Percentiles rank a stretch among this genome's conserved stretches.
These are phyloP conservation scores for Byssothecium circinans DNA, from an alignment of 2,329 filamentous ascomycete species.

Conservation along the genomic window DNA sequence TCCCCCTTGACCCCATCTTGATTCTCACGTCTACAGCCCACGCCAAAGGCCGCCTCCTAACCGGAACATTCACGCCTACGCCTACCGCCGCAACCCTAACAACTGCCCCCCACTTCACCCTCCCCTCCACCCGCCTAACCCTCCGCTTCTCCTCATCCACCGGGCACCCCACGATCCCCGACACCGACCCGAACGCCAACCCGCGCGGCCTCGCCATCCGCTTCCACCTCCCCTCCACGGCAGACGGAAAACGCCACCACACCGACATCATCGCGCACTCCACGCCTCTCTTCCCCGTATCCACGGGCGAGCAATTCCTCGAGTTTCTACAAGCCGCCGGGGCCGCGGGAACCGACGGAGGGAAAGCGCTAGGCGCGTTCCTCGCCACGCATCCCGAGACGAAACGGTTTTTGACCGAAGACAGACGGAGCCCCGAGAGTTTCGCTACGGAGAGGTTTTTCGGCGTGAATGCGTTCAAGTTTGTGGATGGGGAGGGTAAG, in stretches of 20 bases:
- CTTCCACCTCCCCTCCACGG: slow-evolving; percentile 51
- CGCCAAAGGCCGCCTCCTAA: slow-evolving; percentile 56
- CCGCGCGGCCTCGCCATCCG: slow-evolving; percentile 52
- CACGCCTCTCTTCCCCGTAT: slow-evolving; percentile 55
- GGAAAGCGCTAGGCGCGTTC: slow-evolving; percentile 44
- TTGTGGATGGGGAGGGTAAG: slow-evolving; percentile 46
- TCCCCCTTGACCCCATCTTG: background rate
- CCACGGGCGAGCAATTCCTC: slow-evolving; percentile 57
- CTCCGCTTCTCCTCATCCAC: slow-evolving; percentile 57
- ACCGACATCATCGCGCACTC: slow-evolving; percentile 61
- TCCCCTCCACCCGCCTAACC: slow-evolving; percentile 49
- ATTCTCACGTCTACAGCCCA: slow-evolving; percentile 47
- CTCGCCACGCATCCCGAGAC: slow-evolving; percentile 52
- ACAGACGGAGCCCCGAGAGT: slow-evolving; percentile 54
- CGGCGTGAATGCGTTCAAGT: slow-evolving; percentile 54
- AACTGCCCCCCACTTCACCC: slow-evolving; percentile 53
- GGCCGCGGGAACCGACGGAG: slow-evolving; percentile 35
- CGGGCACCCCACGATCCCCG: slow-evolving; percentile 54
- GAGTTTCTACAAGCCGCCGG: slow-evolving; percentile 49
- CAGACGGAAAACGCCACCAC: slow-evolving; percentile 48
- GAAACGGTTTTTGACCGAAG: slow-evolving; percentile 50
- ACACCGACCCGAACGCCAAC: slow-evolving; percentile 52
- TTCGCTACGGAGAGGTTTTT: slow-evolving; percentile 55
- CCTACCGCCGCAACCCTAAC: slow-evolving; percentile 49
- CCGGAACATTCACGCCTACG: slow-evolving; percentile 56